Percentiles rank a stretch among this genome's conserved stretches.
phyloP scores from a whole-genome alignment of 2,329 filamentous ascomycete species.

The Phaeophleospora eucalypticola region DNA sequence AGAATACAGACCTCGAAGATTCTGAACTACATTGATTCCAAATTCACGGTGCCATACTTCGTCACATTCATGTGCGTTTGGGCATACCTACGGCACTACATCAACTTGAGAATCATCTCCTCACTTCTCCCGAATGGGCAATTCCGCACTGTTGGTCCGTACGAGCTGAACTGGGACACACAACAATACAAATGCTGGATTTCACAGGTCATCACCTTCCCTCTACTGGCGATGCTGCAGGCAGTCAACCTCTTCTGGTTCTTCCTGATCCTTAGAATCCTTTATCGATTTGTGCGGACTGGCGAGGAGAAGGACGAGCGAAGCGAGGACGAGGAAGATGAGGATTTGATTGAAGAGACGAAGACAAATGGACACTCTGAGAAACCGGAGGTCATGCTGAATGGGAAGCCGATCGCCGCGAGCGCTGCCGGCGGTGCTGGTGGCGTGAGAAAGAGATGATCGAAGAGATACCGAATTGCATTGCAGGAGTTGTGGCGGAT shows the following conservation, averaged over 20 bases:
- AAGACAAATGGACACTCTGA: slow-evolving; percentile 3
- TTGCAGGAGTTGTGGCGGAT: background rate
- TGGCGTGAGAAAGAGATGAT: background rate
- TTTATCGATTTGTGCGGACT: slow-evolving; percentile 63
- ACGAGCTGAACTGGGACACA: slow-evolving; percentile 69
- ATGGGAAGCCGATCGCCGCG: slow-evolving; percentile 4
- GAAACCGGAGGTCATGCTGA: slow-evolving; percentile 8
- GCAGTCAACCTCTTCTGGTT: slow-evolving; percentile 79
- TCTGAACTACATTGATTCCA: slow-evolving; percentile 82
- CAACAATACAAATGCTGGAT: slow-evolving; percentile 74
- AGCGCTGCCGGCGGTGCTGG: background rate
- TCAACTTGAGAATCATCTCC: slow-evolving; percentile 73
- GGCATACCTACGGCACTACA: slow-evolving; percentile 85
- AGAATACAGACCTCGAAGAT: slow-evolving; percentile 71
- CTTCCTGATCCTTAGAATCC: slow-evolving; percentile 70
- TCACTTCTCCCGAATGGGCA: slow-evolving; percentile 63
- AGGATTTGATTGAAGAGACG: slow-evolving; percentile 28
- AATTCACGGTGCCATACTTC: slow-evolving; percentile 79
- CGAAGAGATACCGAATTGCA: background rate
- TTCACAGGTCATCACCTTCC: slow-evolving; percentile 62
- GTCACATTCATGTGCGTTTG: slow-evolving; percentile 74
- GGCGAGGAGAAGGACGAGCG: slow-evolving; percentile 65
- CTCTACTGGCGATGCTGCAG: slow-evolving; percentile 64
- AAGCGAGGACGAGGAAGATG: slow-evolving; percentile 64
- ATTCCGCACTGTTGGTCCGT: slow-evolving; percentile 70